Evolutionary conservation across 73 alveolate species (phyloP).

Genomic region (Blepharisma stoltei): DNA sequence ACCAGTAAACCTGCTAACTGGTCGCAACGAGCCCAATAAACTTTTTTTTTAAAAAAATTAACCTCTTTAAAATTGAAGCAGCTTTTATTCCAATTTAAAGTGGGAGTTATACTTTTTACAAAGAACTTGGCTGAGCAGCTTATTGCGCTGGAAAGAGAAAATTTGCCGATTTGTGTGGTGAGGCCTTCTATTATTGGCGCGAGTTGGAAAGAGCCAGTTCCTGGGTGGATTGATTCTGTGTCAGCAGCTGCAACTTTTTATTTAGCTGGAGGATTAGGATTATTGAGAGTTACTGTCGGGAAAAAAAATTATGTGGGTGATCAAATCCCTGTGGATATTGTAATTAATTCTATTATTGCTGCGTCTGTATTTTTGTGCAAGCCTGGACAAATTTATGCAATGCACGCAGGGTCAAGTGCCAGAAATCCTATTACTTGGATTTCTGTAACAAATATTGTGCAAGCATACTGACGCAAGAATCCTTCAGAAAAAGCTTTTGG

Average conservation of each 20-base stretch:
- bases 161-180: slow-evolving; percentile 59
- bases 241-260: slow-evolving; percentile 75
- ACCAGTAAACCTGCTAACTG: no score
- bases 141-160: slow-evolving; percentile 47
- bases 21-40: no score
- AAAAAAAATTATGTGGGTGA: slow-evolving; percentile 68
- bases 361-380: not conserved
- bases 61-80: no score
- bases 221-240: slow-evolving; percentile 89
- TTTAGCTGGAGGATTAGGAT: slow-evolving; percentile 70
- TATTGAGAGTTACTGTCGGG: slow-evolving; percentile 62
- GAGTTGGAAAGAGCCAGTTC: slow-evolving; percentile 69
- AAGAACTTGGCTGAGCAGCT: slow-evolving; percentile 76
- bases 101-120: no score
- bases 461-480: slow-evolving; percentile 40
- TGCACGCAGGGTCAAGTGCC: slow-evolving; percentile 66
- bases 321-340: slow-evolving; percentile 82
- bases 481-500: slow-evolving; percentile 59
- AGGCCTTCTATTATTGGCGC: slow-evolving; percentile 87
- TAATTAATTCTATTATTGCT: slow-evolving; percentile 60
- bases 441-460: slow-evolving; percentile 38
- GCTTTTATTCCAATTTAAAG: no score
- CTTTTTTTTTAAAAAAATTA: no score
- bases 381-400: slow-evolving; percentile 20
- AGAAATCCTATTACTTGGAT: slow-evolving; percentile 72